These are phyloP conservation scores for Litchi chinensis DNA, from an alignment of 345 rosid genomes.

Conservation along the genomic window DNA sequence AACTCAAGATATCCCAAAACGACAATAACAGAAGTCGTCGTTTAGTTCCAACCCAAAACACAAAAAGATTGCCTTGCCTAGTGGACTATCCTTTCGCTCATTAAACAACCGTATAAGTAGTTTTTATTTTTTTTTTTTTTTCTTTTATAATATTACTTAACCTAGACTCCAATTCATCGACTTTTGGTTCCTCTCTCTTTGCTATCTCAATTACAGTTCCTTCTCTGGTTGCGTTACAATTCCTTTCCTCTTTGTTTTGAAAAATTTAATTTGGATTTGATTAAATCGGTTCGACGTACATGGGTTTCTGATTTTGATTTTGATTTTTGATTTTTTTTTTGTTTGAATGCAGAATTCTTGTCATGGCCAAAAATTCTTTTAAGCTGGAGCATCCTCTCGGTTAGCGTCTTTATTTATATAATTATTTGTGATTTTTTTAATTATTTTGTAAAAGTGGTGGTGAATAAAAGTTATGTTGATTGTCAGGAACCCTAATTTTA, in stretches of 20 bases:
- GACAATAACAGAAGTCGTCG: not conserved
- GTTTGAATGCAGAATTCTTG: conserved; percentile 19
- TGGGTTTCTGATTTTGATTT: not conserved
- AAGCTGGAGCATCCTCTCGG: conserved; percentile 96
- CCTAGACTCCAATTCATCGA: not conserved
- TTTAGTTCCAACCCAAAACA: not conserved
- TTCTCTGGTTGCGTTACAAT: not conserved
- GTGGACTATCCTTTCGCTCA: not conserved
- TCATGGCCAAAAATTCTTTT: conserved; percentile 82
- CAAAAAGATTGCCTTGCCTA: not conserved
- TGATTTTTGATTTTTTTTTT: not conserved
- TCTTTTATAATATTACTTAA: not conserved
- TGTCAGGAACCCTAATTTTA: conserved; percentile 6
- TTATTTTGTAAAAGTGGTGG: not conserved
- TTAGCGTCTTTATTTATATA: conserved; percentile 26
- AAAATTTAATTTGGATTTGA: not conserved
- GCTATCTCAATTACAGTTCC: not conserved
- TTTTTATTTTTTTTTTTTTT: not conserved
- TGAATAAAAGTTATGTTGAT: conserved; percentile 2
- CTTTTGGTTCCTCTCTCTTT: not conserved
- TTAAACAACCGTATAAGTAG: not conserved
- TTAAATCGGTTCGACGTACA: conserved; percentile 2
- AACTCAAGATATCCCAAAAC: not conserved
- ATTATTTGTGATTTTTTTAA: not conserved
- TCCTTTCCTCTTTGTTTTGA: not conserved